These are phyloP conservation scores for Kwoniella newhampshirensis DNA, from an alignment of 768 basidiomycete species.

Conservation along the genomic window DNA sequence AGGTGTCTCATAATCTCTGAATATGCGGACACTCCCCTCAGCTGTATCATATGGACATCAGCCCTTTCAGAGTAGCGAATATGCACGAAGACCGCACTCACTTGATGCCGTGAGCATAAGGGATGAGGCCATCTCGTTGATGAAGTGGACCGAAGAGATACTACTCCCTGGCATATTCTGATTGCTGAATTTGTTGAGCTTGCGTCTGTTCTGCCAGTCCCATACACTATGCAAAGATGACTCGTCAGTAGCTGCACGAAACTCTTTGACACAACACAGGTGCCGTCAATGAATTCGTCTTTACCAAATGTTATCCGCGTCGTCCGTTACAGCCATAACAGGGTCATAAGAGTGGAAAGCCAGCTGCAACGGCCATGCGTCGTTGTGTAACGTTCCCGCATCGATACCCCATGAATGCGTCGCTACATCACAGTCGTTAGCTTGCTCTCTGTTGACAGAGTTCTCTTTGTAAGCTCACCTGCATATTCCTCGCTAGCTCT, in stretches of 20 bases:
- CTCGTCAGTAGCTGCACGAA: too few species aligned
- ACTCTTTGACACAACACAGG: too few species aligned
- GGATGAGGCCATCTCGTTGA: constrained; percentile 93
- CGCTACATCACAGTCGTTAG: constrained; percentile 28
- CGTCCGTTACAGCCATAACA: constrained; percentile 81
- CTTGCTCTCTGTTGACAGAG: neutral
- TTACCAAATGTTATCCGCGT: constrained; percentile 80
- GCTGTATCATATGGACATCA: constrained; percentile 59
- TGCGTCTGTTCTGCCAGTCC: constrained; percentile 84
- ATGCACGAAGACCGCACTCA: constrained; percentile 55
- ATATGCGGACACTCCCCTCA: constrained; percentile 87
- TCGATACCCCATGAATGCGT: constrained; percentile 53
- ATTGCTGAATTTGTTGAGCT: constrained; percentile 80
- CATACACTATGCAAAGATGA: constrained; percentile 71
- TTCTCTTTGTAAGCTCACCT: constrained; percentile 58
- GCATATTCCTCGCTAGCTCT: constrained; percentile 69
- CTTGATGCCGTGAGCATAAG: constrained; percentile 84
- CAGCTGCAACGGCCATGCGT: constrained; percentile 59
- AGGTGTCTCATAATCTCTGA: constrained; percentile 82
- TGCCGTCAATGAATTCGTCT: too few species aligned
- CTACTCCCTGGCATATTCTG: constrained; percentile 77
- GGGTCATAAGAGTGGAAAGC: constrained; percentile 90
- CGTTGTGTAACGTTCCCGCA: constrained; percentile 51
- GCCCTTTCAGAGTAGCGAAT: neutral
- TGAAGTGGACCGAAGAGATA: constrained; percentile 84